These are phyloP conservation scores for Pterocarpus santalinus DNA, from an alignment of 306 rosid species.

Conservation along the genomic window DNA sequence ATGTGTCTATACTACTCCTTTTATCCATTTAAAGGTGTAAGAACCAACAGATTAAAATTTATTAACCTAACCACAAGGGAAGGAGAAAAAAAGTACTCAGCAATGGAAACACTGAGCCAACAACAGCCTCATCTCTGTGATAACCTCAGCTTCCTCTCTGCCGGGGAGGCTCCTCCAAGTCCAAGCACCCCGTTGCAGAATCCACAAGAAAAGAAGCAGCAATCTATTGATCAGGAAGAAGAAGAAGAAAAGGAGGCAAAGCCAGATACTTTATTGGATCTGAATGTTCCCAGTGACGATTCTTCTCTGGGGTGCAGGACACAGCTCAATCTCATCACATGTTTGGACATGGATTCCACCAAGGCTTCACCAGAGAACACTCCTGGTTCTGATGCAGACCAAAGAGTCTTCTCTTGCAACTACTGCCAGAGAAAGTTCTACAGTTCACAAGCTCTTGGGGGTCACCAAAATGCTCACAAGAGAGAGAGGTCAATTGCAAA, in stretches of 20 bases:
- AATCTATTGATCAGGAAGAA: slow-evolving; percentile 42
- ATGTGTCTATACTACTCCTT: slow-evolving; percentile 35
- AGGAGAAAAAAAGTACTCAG: slow-evolving; percentile 40
- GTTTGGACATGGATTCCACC: slow-evolving; percentile 49
- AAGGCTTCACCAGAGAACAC: slow-evolving; percentile 30
- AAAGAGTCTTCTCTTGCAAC: slow-evolving; percentile 72
- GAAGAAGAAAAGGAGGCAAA: slow-evolving; percentile 40
- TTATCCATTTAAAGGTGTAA: slow-evolving; percentile 46
- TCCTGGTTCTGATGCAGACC: slow-evolving; percentile 44
- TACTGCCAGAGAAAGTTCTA: slow-evolving; percentile 81
- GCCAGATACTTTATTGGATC: slow-evolving; percentile 51
- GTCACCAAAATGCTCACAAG: slow-evolving; percentile 96
- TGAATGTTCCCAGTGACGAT: slow-evolving; percentile 47
- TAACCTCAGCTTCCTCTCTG: slow-evolving; percentile 17
- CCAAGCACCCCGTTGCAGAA: slow-evolving; percentile 55
- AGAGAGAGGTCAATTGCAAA: slow-evolving; percentile 81
- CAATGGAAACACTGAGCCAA: slow-evolving; percentile 55
- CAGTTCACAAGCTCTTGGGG: slow-evolving; percentile 86
- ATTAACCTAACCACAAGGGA: slow-evolving; percentile 16
- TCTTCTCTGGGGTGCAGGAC: slow-evolving; percentile 29
- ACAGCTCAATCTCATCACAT: slow-evolving; percentile 58
- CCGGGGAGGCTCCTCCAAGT: slow-evolving; percentile 50
- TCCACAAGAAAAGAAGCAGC: slow-evolving; percentile 46
- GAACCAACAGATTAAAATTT: slow-evolving; percentile 25
- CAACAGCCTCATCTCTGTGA: slow-evolving; percentile 12